A percentile compares a stretch with the other conserved stretches of the same genome.
phyloP scores from a whole-genome alignment of 2,329 filamentous ascomycete species.

The Claviceps humidiphila region DNA sequence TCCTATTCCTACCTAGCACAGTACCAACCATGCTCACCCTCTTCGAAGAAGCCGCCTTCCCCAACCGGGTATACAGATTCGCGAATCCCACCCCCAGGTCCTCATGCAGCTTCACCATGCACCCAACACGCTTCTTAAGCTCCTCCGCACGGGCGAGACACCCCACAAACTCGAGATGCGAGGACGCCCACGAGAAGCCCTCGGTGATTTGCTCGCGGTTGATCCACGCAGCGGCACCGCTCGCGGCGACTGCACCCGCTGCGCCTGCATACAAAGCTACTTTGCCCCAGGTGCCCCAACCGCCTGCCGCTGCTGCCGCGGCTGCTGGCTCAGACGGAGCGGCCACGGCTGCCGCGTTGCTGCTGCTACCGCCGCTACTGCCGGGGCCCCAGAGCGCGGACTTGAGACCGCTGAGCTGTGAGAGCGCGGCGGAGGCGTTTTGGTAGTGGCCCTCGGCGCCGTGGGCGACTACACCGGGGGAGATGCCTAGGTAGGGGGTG shows the following conservation, averaged over 20 bases:
- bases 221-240: conserved; percentile 72
- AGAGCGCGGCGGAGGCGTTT: conserved; percentile 55
- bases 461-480: conserved; percentile 71
- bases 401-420: conserved; percentile 51
- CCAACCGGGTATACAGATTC: conserved; percentile 79
- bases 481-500: conserved; percentile 78
- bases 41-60: conserved; percentile 47
- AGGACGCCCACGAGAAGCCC: conserved; percentile 70
- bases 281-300: conserved; percentile 73
- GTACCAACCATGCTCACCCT: conserved; percentile 39
- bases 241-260: conserved; percentile 67
- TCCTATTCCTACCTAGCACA: conserved; percentile 58
- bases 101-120: conserved; percentile 48
- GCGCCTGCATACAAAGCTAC: conserved; percentile 79
- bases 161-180: conserved; percentile 87
- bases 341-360: neutral
- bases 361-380: conserved; percentile 1
- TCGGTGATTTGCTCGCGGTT: conserved; percentile 68
- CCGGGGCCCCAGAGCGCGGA: conserved; percentile 46
- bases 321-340: neutral
- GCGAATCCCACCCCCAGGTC: conserved; percentile 64
- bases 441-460: conserved; percentile 76
- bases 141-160: conserved; percentile 78
- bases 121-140: conserved; percentile 58
- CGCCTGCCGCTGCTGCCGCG: conserved; percentile 5